These are phyloP conservation scores for Orobanche coerulescens DNA, from an alignment of 257 asterid genomes.

Conservation along the genomic window DNA sequence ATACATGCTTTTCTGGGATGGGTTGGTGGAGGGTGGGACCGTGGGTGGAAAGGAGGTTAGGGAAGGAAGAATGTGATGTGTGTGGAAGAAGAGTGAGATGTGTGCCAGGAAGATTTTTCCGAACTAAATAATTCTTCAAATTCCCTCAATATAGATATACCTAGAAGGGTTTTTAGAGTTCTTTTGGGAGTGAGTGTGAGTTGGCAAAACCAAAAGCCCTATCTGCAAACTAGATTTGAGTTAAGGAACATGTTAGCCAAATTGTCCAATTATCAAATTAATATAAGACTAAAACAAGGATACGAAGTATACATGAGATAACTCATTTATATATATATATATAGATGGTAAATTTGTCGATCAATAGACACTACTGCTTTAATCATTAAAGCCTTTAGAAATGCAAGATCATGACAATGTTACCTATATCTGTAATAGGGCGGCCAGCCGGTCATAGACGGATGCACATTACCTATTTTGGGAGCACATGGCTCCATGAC, in stretches of 20 bases:
- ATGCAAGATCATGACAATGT: not conserved
- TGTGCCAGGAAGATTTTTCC: not conserved
- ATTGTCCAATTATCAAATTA: not conserved
- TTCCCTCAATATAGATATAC: not conserved
- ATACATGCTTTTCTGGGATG: slow-evolving; percentile 6
- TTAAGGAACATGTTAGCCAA: slow-evolving; percentile 1
- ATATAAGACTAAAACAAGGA: not conserved
- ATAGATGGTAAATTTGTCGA: not conserved
- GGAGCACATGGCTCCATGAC: too few relatives aligned
- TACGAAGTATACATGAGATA: not conserved
- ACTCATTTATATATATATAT: not conserved
- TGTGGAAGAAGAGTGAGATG: not conserved
- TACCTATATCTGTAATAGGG: not conserved
- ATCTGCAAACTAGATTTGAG: not conserved
- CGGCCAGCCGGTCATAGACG: too few relatives aligned
- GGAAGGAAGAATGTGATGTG: too few relatives aligned
- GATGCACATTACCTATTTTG: too few relatives aligned
- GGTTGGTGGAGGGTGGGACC: too few relatives aligned
- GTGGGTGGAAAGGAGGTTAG: too few relatives aligned
- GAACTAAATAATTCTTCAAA: not conserved
- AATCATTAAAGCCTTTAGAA: not conserved
- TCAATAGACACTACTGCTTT: not conserved
- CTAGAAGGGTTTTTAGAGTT: not conserved
- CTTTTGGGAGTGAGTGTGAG: not conserved
- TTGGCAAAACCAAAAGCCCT: not conserved